Evolutionary conservation across 345 rosid genomes (phyloP).

Genomic region (Populus alba): DNA sequence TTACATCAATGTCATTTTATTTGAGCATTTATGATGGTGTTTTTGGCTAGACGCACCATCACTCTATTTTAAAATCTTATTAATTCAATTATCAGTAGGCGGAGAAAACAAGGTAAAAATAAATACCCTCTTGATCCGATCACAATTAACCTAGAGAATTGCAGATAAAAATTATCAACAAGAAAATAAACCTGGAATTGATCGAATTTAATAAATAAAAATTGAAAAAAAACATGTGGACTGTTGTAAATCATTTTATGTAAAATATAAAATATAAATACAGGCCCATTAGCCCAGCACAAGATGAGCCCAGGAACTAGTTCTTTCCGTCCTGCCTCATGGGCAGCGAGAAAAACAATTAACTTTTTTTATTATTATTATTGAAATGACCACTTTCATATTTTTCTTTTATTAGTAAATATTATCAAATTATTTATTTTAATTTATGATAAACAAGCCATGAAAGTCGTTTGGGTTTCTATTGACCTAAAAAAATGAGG

Average conservation of each 20-base stretch:
- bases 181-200: conserved; percentile 6
- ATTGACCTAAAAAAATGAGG: too few species aligned
- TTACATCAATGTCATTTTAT: too few species aligned
- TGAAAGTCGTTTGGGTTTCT: too few species aligned
- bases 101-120: conserved; percentile 21
- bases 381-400: not conserved
- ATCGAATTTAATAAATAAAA: conserved; percentile 18
- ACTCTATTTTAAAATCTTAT: not conserved
- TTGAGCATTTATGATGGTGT: too few species aligned
- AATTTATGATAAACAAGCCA: not conserved
- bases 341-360: not conserved
- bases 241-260: not conserved
- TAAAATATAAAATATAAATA: too few species aligned
- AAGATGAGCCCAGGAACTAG: too few species aligned
- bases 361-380: not conserved
- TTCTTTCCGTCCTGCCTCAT: not conserved
- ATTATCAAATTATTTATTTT: not conserved
- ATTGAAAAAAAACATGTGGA: conserved; percentile 12
- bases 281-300: too few species aligned
- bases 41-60: too few species aligned
- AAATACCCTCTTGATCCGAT: too few species aligned
- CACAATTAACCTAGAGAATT: too few species aligned
- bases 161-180: not conserved
- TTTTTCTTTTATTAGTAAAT: not conserved
- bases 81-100: conserved; percentile 4